Conservation (phyloP, 352 stramenopile genomes). For the Phytophthora ohioensis region DNA sequence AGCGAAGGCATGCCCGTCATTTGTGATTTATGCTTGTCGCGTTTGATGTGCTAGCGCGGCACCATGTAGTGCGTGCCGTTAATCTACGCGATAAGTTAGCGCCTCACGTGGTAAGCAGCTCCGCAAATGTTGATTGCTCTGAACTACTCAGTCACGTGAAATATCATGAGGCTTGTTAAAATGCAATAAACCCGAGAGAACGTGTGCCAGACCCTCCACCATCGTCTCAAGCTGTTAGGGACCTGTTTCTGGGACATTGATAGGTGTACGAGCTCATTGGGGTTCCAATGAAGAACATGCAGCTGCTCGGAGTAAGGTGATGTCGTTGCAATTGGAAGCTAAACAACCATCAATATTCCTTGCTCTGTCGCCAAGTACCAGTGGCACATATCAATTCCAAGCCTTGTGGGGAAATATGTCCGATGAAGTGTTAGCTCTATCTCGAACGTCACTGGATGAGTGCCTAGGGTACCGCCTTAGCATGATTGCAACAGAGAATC, state of each 20-base stretch:
- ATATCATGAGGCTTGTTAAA: conserved; percentile 1
- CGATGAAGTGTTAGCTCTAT: background rate
- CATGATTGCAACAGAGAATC: background rate
- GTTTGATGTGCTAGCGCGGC: conserved; percentile 7
- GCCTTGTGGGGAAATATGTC: background rate
- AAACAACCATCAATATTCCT: conserved; percentile 9
- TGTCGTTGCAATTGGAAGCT: background rate
- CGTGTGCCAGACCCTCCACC: background rate
- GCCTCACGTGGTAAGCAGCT: conserved; percentile 5
- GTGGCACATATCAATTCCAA: background rate
- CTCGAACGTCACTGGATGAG: background rate
- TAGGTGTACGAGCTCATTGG: conserved; percentile 4
- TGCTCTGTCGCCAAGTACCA: conserved; percentile 8
- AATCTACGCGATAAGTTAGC: conserved; percentile 1
- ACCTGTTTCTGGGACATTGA: background rate
- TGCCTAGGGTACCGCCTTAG: conserved; percentile 7
- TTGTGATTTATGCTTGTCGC: conserved; percentile 15
- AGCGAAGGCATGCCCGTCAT: background rate
- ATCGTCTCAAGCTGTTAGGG: conserved; percentile 1
- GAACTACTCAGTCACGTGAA: conserved; percentile 6
- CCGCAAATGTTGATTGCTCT: conserved; percentile 1
- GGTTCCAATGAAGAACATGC: conserved; percentile 11
- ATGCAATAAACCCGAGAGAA: background rate
- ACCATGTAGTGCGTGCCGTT: background rate
- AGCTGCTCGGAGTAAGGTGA: background rate